phyloP scores from a whole-genome alignment of 192 early-diverging fungal genomes.

The Radiomyces spectabilis region DNA sequence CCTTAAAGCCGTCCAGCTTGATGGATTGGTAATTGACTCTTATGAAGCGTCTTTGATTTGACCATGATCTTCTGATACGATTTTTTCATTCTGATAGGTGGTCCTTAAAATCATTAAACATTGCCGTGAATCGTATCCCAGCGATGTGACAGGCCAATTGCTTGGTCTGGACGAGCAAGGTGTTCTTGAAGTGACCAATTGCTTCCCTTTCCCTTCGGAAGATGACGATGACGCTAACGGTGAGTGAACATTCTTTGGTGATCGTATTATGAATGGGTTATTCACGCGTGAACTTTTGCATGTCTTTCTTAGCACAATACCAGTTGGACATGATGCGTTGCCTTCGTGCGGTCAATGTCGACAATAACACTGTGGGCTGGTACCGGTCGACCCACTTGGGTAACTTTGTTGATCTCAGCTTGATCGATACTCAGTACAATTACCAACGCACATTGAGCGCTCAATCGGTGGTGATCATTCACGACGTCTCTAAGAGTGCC shows the following conservation, averaged over 20 bases:
- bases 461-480: constrained; percentile 87
- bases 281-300: not conserved
- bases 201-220: constrained; percentile 71
- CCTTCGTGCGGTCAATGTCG: constrained; percentile 89
- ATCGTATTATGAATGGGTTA: not conserved
- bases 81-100: constrained; percentile 35
- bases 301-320: constrained; percentile 58
- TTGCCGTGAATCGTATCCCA: constrained; percentile 75
- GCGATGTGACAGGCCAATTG: constrained; percentile 82
- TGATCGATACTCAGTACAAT: constrained; percentile 86
- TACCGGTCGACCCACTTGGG: constrained; percentile 88
- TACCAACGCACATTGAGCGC: constrained; percentile 80
- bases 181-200: constrained; percentile 88
- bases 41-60: not conserved
- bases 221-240: constrained; percentile 44
- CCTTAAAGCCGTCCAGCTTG: constrained; percentile 60
- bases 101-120: constrained; percentile 98
- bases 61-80: not conserved
- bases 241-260: too few species aligned
- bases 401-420: constrained; percentile 80
- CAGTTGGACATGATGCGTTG: constrained; percentile 92
- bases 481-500: constrained; percentile 80
- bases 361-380: constrained; percentile 97
- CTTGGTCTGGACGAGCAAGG: constrained; percentile 89
- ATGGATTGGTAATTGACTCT: constrained; percentile 53